A percentile compares a stretch with the other conserved stretches of the same genome.
Conservation (phyloP, 768 basidiomycete genomes). For the Coprinellus aureogranulatus region DNA sequence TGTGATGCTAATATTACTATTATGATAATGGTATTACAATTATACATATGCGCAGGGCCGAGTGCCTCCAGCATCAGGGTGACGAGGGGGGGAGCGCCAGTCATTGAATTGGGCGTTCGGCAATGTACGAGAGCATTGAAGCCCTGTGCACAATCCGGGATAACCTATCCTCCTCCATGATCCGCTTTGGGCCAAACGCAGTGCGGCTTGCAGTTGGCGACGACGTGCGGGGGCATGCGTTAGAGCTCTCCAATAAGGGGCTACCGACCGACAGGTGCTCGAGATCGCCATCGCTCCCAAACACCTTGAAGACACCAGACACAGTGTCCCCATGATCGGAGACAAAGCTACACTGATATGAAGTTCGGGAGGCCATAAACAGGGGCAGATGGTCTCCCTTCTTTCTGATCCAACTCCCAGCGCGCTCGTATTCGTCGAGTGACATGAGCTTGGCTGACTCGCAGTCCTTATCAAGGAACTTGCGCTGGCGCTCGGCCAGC, state of each 20-base stretch:
- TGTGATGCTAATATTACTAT: not conserved
- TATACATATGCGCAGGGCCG: too few relatives aligned
- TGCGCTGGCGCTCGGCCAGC: conserved; percentile 38
- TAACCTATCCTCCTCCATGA: conserved; percentile 5
- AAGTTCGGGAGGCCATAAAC: conserved; percentile 8
- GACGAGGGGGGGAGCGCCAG: too few relatives aligned
- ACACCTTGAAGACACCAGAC: conserved; percentile 2
- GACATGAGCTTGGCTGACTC: conserved; percentile 32
- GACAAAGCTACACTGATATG: conserved; percentile 7
- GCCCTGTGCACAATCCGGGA: conserved; percentile 11
- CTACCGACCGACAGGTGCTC: not conserved
- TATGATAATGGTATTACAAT: too few relatives aligned
- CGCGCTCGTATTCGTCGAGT: conserved; percentile 47
- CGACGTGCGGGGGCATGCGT: conserved; percentile 1
- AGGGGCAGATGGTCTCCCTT: conserved; percentile 14
- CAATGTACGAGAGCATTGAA: conserved; percentile 8
- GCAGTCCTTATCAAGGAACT: conserved; percentile 24
- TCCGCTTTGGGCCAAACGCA: conserved; percentile 3
- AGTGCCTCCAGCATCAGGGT: too few relatives aligned
- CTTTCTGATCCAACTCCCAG: conserved; percentile 45
- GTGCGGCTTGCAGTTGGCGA: conserved; percentile 1
- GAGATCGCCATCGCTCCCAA: conserved; percentile 7
- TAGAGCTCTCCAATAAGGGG: not conserved
- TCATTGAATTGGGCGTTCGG: conserved; percentile 9
- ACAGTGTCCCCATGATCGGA: conserved; percentile 7